Evolutionary conservation across 2,329 filamentous ascomycete genomes (phyloP), one percentile per base, ranked within the genome.

Genomic region (Pseudogymnoascus sp.): DNA sequence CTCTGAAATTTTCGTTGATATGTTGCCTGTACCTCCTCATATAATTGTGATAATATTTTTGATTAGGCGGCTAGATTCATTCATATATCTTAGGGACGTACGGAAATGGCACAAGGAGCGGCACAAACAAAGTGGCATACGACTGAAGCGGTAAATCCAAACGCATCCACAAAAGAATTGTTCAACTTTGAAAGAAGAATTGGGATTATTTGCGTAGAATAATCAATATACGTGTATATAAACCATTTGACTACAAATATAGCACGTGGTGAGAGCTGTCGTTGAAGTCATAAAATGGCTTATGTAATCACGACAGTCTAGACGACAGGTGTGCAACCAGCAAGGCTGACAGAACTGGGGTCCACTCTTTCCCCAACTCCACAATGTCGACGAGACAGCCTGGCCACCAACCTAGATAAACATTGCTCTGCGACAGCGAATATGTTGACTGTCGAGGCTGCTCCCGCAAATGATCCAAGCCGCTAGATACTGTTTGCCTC

Each of bases 341-440:
- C 51, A 57, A 57, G 51, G 51, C 51, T 57, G 51, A 57, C 51
- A 57, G 51, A 57, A 21, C 29, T 34, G 51, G 29, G 47, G 29
- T 21, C 29, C 51, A 8, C 29, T 34, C 51, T 11, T 51, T 57
- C 29, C 29, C 51, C 51, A 57, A 57, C 51, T 57, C 51, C 47
- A 54, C 45, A 54, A 54, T 29, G 26, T 57, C n/a, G 29, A 57
- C 51, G 45, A 57, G 51, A 34, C 51, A 57, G 51, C 51, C 29
- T 57, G 29, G 29, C 51, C 29, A 57, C 29, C n/a, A 57, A 21
- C 29, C 29, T n/a, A 57, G 34, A 34, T 21, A 34, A 54, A 21
- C 51, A 57, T 57, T 34, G 29, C 26, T 4, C 51, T 4, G 10
- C 51, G 23, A 57, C 16, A 36, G 34, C 29, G 51, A 57, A 18